Base-by-base conservation (phyloP, 2,329 filamentous ascomycete genomes). In the Trichoderma simmonsii region DNA sequence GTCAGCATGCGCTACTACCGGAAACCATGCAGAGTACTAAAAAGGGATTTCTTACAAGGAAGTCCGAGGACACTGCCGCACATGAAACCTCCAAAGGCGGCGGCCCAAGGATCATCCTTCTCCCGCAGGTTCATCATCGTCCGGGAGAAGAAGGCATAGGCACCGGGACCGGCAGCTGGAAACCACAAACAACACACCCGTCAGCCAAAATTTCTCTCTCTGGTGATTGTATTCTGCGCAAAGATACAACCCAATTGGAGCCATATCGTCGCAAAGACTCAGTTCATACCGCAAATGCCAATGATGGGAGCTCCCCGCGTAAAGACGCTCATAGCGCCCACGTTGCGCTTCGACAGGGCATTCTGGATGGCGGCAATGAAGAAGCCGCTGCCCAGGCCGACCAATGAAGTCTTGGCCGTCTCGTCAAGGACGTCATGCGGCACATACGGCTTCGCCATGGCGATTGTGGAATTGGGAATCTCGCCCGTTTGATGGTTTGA, bases 51-150 rank as follows among this genome's bases (percentile, higher is more conserved):
- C 89, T 72, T 88, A 97, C 94, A 88, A 77, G 86, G 86, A 72
- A 97, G 80, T 70, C 94, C 95, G 60, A 95, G 79, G 69, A 93
- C 85, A 57, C 90, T 85, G 75, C 95, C 95, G 64, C 88, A 90
- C 65, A 92, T 85, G 82, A 96, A 94, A 70, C 94, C 93, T 75
- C 91, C 94, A 73, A 94, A 85, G 54, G 89, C 88, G 71, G 90
- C 85, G 82, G 95, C 96, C 84, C 88, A 91, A 75, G 86, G 85
- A 80, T 97, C 95, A 72, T 97, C 89, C 84, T 92, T 94, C 82
- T 94, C 87, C 78, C 94, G 91, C 75, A 98, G 85, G 84, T 98
- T 98, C 81, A 93, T 93, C 60, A 92, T 87, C 64, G 93, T 92
- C 77, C 87, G 88, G 77, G 88, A 91, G 77, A 91, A 87, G 85